Evolutionary conservation across 2,329 filamentous ascomycete species (phyloP).

Genomic region (Lachnellula suecica): DNA sequence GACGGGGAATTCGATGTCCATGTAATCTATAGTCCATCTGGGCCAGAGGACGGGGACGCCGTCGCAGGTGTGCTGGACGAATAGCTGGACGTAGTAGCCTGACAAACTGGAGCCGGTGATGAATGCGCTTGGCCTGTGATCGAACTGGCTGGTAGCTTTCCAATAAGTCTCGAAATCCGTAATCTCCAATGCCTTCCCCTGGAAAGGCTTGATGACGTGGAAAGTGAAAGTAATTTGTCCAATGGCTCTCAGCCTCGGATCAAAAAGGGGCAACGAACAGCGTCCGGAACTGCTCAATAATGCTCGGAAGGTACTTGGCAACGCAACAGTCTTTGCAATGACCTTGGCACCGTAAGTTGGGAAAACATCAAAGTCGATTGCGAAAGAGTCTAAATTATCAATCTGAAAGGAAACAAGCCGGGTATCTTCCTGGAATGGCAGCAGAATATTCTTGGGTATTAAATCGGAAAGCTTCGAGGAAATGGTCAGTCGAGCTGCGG

Average conservation of each 20-base stretch:
- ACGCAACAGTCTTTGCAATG: constrained; percentile 91
- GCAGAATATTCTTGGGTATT: constrained; percentile 91
- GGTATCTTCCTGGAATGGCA: constrained; percentile 95
- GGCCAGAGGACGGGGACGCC: constrained; percentile 86
- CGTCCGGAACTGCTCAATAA: constrained; percentile 72
- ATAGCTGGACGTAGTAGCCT: constrained; percentile 90
- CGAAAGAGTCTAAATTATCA: constrained; percentile 88
- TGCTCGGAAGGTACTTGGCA: constrained; percentile 82
- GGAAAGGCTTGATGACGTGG: constrained; percentile 95
- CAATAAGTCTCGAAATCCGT: constrained; percentile 99
- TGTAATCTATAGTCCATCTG: constrained; percentile 74
- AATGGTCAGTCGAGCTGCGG: constrained; percentile 89
- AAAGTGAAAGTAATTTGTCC: constrained; percentile 93
- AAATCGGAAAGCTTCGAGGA: constrained; percentile 95
- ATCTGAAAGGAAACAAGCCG: constrained; percentile 94
- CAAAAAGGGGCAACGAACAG: constrained; percentile 87
- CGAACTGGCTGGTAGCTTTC: constrained; percentile 94
- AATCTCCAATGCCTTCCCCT: constrained; percentile 88
- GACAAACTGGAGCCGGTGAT: constrained; percentile 94
- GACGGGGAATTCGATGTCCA: constrained; percentile 78
- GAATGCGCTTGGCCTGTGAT: constrained; percentile 80
- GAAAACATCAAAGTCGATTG: constrained; percentile 96
- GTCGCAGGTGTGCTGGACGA: constrained; percentile 89
- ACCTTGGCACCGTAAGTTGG: constrained; percentile 97
- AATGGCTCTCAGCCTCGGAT: constrained; percentile 86